These are phyloP conservation scores for Globisporangium megalacanthum DNA, from an alignment of 352 stramenopile species.

Conservation along the genomic window DNA sequence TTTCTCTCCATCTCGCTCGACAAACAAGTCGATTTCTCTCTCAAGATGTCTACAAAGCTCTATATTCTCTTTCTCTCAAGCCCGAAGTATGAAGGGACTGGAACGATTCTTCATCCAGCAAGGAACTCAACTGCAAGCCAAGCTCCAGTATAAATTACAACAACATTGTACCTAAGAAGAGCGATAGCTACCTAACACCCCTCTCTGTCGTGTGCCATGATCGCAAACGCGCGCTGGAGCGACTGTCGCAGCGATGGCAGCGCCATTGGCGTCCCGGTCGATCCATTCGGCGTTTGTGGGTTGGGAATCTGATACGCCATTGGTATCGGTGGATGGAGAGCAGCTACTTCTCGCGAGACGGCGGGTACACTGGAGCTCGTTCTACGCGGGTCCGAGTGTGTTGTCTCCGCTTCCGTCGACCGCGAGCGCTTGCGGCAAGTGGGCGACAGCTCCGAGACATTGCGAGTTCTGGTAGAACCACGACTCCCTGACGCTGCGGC, in stretches of 20 bases:
- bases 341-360: background rate
- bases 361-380: background rate
- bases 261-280: background rate
- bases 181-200: too few relatives aligned
- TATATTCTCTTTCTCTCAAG: too few relatives aligned
- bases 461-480: too few relatives aligned
- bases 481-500: background rate
- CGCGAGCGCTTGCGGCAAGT: background rate
- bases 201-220: conserved; percentile 1
- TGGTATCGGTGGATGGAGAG: background rate
- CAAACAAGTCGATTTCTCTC: too few relatives aligned
- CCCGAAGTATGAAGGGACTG: too few relatives aligned
- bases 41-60: too few relatives aligned
- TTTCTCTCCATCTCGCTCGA: too few relatives aligned
- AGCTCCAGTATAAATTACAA: background rate
- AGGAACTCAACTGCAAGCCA: too few relatives aligned
- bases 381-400: background rate
- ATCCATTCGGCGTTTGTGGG: background rate
- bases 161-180: too few relatives aligned
- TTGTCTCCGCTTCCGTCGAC: background rate
- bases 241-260: conserved; percentile 2
- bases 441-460: background rate
- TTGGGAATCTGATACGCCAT: background rate
- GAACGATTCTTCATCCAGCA: too few relatives aligned
- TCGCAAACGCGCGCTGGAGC: conserved; percentile 4